Evolutionary conservation across 2,329 filamentous ascomycete species (phyloP).

Genomic region (Ophiostoma piceae): DNA sequence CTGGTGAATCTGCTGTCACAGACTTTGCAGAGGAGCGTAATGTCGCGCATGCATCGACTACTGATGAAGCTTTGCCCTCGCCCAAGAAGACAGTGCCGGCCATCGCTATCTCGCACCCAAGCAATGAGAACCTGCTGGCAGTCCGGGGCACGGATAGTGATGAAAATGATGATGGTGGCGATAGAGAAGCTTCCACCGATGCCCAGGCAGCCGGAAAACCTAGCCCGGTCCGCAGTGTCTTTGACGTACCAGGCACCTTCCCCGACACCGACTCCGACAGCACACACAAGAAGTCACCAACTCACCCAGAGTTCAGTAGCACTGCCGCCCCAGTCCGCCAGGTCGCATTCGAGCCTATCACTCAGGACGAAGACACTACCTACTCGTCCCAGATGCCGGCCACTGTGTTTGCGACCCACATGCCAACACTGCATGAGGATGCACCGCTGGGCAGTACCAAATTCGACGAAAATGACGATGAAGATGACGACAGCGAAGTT

Average conservation of each 20-base stretch:
- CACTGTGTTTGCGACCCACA: slow-evolving; percentile 29
- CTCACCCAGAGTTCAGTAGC: not conserved
- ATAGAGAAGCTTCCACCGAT: not conserved
- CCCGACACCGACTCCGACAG: slow-evolving; percentile 39
- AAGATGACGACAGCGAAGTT: slow-evolving; percentile 41
- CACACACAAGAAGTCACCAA: slow-evolving; percentile 18
- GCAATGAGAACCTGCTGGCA: slow-evolving; percentile 28
- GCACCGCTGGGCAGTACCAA: slow-evolving; percentile 22
- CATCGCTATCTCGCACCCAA: slow-evolving; percentile 45
- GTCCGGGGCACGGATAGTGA: not conserved
- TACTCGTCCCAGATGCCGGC: slow-evolving; percentile 26
- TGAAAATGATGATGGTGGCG: not conserved
- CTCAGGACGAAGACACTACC: slow-evolving; percentile 26
- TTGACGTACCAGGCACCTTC: slow-evolving; percentile 57
- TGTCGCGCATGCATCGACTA: not conserved
- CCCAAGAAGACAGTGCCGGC: slow-evolving; percentile 35
- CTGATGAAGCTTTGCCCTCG: not conserved
- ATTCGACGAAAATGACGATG: slow-evolving; percentile 12
- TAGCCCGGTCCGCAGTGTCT: slow-evolving; percentile 30
- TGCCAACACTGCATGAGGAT: slow-evolving; percentile 35
- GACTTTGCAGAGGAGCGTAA: not conserved
- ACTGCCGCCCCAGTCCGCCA: slow-evolving; percentile 19
- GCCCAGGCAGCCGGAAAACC: not conserved
- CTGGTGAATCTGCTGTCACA: slow-evolving; percentile 1
- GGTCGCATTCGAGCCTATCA: slow-evolving; percentile 28